Evolutionary conservation across 2,329 filamentous ascomycete genomes (phyloP), one percentile per base, ranked within the genome.

Genomic region (Tolypocladium ophioglossoides): DNA sequence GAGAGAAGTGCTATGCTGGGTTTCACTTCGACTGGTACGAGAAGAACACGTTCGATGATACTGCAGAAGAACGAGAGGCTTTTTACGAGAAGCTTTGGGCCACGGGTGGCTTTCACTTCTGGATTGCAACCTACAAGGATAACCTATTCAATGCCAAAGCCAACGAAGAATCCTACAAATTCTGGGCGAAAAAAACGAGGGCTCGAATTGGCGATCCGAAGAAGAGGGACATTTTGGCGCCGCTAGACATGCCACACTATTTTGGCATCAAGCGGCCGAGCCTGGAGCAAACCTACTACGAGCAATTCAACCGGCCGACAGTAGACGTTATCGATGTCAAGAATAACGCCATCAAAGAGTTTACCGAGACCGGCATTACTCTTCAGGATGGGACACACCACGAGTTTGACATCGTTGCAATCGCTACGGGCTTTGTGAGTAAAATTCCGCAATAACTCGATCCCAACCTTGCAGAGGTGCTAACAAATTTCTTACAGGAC

Each of bases 1-100:
- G 82, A 2, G 72, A 77, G 60, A 76, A 65, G 22, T 79, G 66
- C 37, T 85, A 83, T 60, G 77, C 73, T 1, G 83, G 84, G 1
- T 84, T 87, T 63, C 65, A 73, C 4, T 86, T 81, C 57, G 78
- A 80, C 58, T 79, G 74, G 60, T 59, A 70, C 6, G 71, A 82
- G 61, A 77, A 75, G 55, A 75, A 77, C 44, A 82, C 80, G 0
- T 79, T 79, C 49, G 78, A 82, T 52, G 79, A 78, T 52, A 71
- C 69, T 0, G 68, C 72, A 0, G 77, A 78, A 47, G 70, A 79
- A 51, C 74, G 78, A 0, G 71, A 77, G 59, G 71, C 70, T 1
- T 68, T 76, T 20, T 78, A 76, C 56, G 73, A 82, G 56, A 57
- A 68, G 4, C 62, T 77, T 10, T 84, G 76, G 74, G 52, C 67